Evolutionary conservation across 2,329 filamentous ascomycete genomes (phyloP), one percentile per base, ranked within the genome.

Genomic region (Hypoxylon sp.): DNA sequence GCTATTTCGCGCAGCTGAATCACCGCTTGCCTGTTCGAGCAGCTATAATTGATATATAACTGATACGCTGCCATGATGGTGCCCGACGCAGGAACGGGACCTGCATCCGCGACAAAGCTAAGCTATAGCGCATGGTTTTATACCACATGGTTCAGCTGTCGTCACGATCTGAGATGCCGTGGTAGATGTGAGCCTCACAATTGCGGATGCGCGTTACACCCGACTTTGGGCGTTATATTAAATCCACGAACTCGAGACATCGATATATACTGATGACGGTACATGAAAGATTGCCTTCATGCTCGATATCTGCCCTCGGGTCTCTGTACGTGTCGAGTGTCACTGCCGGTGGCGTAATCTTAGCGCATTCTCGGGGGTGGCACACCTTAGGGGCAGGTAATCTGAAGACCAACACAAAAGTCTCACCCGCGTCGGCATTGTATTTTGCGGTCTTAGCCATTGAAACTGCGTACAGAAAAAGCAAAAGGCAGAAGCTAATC

Each of bases 401-500:
- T 35, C 1, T 7, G 17, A 35, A 41, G 6, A 23, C 38, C 38
- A 41, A 41, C 13, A 41, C 18, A 20, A 11, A 18, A 38, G 35
- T 27, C 29, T 31, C 5, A 31, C 18, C 37, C 41, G 24, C 24
- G 41, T n/a, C 42, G 33, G 42, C 42, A 27, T 46, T 48, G 37
- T 48, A 20, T 2, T 38, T 38, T 43, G 41, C 9, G 15, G 35
- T 51, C 46, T 48, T 61, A 58, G 48, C 54, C 57, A 57, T 61
- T 57, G 57, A 23, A 48, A 54, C 54, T 33, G 41, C 35, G 51
- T 48, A 43, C 45, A 27, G 29, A 43, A 50, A 53, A 48, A 60
- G 49, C 33, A 55, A 54, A 29, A 21, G n/a, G 29, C 21, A 54
- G 35, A 33, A 29, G 26, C 48, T 37, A 41, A 49, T 45, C 43